A percentile compares a stretch with the other conserved stretches of the same genome.
phyloP scores from a whole-genome alignment of 805 yeast species.

The Saccharomycopsis olivae region DNA sequence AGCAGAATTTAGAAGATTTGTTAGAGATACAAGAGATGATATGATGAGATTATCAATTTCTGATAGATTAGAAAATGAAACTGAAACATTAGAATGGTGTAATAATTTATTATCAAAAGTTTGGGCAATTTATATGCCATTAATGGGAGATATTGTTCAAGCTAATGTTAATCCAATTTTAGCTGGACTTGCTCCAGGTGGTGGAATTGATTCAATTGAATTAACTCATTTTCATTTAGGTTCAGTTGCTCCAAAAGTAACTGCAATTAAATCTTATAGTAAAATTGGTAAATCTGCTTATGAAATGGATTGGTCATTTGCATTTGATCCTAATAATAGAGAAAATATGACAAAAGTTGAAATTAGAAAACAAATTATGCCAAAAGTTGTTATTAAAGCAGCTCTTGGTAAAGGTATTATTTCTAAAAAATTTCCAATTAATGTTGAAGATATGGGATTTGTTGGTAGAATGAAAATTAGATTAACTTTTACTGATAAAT shows the following conservation, averaged over 20 bases:
- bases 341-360: conserved; percentile 77
- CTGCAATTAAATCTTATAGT: conserved; percentile 63
- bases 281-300: conserved; percentile 54
- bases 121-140: conserved; percentile 87
- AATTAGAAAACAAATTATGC: conserved; percentile 58
- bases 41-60: conserved; percentile 54
- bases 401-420: conserved; percentile 74
- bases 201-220: conserved; percentile 65
- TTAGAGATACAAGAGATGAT: conserved; percentile 66
- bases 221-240: conserved; percentile 75
- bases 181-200: conserved; percentile 70
- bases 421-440: conserved; percentile 63
- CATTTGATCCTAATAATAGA: conserved; percentile 72
- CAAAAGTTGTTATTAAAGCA: conserved; percentile 73
- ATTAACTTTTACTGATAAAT: conserved; percentile 49
- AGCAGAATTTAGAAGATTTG: conserved; percentile 65
- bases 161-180: conserved; percentile 57
- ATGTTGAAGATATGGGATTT: conserved; percentile 73
- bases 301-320: conserved; percentile 80
- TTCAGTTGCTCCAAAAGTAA: conserved; percentile 67
- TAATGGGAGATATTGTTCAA: conserved; percentile 63
- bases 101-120: conserved; percentile 68
- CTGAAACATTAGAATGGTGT: conserved; percentile 76
- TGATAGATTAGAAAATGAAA: conserved; percentile 49
- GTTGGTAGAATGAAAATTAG: conserved; percentile 52